Evolutionary conservation across 208 protist species (phyloP).

Genomic region (Leishmania tarentolae): DNA sequence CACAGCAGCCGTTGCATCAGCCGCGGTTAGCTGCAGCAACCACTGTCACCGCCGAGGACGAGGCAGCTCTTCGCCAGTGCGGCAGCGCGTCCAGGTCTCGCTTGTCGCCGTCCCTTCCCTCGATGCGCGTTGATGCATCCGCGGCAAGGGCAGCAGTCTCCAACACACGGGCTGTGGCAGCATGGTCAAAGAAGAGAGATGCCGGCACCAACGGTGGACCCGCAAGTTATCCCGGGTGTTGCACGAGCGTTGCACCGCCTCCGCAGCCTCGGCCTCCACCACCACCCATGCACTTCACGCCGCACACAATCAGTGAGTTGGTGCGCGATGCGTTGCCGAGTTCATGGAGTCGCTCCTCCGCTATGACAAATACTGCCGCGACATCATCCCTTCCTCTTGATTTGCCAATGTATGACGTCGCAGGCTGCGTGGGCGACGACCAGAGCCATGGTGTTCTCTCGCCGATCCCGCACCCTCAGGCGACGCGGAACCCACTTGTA

Average conservation of each 20-base stretch:
- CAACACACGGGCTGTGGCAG: neutral
- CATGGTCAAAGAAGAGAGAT: neutral
- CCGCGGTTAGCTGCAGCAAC: neutral
- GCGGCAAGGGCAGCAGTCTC: neutral
- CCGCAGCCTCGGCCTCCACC: slow-evolving; percentile 1
- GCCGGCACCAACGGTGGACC: neutral
- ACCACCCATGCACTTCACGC: slow-evolving; percentile 9
- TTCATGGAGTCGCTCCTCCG: slow-evolving; percentile 9
- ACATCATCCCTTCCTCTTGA: neutral
- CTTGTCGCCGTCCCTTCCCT: neutral
- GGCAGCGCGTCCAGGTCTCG: neutral
- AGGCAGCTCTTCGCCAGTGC: neutral
- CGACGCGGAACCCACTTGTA: slow-evolving; percentile 39
- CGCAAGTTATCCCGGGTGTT: neutral
- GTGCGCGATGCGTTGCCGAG: slow-evolving; percentile 8
- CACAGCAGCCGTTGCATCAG: neutral
- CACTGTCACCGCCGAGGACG: neutral
- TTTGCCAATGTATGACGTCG: neutral
- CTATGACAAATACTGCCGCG: too few relatives aligned
- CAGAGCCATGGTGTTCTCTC: neutral
- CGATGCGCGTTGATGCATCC: neutral
- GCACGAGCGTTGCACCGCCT: neutral
- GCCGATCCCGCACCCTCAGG: slow-evolving; percentile 19
- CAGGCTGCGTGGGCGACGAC: neutral
- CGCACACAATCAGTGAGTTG: slow-evolving; percentile 24